Evolutionary conservation across 2,329 filamentous ascomycete species (phyloP).

Genomic region (Aspergillus spinulosporus): DNA sequence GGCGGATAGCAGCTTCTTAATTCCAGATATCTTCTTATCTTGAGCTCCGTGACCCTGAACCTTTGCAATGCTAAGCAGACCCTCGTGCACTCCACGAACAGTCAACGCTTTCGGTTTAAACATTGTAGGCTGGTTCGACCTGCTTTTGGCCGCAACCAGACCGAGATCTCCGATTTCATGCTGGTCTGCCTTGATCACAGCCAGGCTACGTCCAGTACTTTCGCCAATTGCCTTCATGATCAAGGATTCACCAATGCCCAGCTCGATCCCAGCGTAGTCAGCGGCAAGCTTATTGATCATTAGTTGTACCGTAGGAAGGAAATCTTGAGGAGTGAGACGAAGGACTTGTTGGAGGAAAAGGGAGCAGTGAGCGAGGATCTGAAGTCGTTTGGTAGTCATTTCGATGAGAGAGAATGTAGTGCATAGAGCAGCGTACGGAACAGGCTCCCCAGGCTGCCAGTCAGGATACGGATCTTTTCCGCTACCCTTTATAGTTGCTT

Average conservation of each 20-base stretch:
- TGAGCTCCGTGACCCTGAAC: constrained; percentile 84
- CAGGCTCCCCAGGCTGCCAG: constrained; percentile 84
- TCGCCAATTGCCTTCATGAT: constrained; percentile 99
- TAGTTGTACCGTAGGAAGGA: constrained; percentile 83
- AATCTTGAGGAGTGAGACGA: constrained; percentile 82
- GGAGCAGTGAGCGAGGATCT: constrained; percentile 86
- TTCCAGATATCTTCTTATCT: constrained; percentile 84
- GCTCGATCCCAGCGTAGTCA: constrained; percentile 92
- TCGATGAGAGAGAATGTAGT: constrained; percentile 93
- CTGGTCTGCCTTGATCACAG: constrained; percentile 92
- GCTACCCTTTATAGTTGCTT: constrained; percentile 69
- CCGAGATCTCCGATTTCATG: constrained; percentile 95
- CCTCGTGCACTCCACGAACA: constrained; percentile 80
- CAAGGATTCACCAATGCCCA: constrained; percentile 96
- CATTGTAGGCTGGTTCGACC: constrained; percentile 95
- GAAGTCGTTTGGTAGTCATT: constrained; percentile 85
- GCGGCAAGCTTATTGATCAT: constrained; percentile 99
- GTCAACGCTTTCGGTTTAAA: constrained; percentile 95
- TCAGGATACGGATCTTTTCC: constrained; percentile 86
- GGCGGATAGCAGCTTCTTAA: constrained; percentile 94
- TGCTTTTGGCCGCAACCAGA: constrained; percentile 90
- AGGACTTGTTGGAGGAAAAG: constrained; percentile 93
- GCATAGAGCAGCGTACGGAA: constrained; percentile 92
- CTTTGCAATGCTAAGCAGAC: constrained; percentile 84
- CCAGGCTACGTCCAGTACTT: constrained; percentile 81